These are phyloP conservation scores for Vaccinium corymbosum DNA, from an alignment of 148 eudicot genomes.

Conservation along the genomic window DNA sequence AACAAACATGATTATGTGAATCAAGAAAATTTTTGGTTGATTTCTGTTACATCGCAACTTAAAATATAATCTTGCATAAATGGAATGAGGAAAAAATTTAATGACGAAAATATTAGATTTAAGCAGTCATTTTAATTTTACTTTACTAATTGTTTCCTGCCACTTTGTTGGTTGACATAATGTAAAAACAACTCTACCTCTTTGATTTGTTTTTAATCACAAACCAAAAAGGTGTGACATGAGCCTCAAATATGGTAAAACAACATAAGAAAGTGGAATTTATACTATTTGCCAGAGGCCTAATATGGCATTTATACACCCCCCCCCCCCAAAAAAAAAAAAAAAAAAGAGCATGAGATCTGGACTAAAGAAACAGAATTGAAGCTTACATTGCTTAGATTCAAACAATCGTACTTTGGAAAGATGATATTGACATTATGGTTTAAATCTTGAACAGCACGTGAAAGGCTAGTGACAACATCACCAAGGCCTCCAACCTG, in stretches of 20 bases:
- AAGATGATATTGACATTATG: constrained; percentile 81
- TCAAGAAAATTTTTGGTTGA: background rate
- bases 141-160: background rate
- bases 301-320: background rate
- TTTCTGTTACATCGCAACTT: background rate
- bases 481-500: constrained; percentile 99
- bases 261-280: background rate
- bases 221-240: background rate
- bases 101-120: background rate
- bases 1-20: background rate
- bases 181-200: background rate
- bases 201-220: background rate
- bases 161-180: background rate
- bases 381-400: constrained; percentile 71
- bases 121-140: background rate
- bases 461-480: constrained; percentile 95
- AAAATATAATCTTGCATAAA: background rate
- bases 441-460: constrained; percentile 93
- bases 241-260: background rate
- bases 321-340: no score
- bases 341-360: background rate
- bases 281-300: background rate
- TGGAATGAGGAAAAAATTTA: background rate
- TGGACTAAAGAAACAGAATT: constrained; percentile 14
- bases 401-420: constrained; percentile 92